phyloP scores from a whole-genome alignment of 345 rosid genomes.

The Syzygium aromaticum region DNA sequence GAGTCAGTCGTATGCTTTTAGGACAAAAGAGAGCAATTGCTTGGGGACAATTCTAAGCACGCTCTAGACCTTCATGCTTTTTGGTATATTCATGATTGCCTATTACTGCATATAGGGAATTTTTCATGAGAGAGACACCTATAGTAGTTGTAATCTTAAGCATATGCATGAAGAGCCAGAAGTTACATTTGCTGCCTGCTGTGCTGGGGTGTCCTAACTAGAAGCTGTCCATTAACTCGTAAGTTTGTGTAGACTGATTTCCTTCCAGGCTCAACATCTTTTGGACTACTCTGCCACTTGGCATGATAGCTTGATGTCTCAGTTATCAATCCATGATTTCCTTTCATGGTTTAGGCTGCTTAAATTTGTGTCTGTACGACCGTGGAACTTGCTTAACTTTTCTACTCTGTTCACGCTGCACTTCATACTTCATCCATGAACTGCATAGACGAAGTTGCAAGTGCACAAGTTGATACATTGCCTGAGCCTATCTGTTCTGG shows the following conservation, averaged over 20 bases:
- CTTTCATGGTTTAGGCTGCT: neutral
- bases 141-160: neutral
- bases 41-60: neutral
- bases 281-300: neutral
- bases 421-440: neutral
- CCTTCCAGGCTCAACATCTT: neutral
- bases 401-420: neutral
- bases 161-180: neutral
- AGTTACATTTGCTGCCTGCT: neutral
- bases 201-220: neutral
- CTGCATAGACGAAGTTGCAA: neutral
- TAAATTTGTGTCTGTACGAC: neutral
- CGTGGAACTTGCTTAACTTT: neutral
- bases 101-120: neutral
- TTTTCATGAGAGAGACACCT: neutral
- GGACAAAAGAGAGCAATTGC: neutral
- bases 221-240: neutral
- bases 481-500: neutral
- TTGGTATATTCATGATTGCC: neutral
- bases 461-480: neutral
- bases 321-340: neutral
- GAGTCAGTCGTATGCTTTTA: neutral
- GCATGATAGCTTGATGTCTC: neutral
- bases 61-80: neutral
- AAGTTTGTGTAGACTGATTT: neutral